Conservation (phyloP, 495 filamentous ascomycete species). For the Talaromyces thailandensis region DNA sequence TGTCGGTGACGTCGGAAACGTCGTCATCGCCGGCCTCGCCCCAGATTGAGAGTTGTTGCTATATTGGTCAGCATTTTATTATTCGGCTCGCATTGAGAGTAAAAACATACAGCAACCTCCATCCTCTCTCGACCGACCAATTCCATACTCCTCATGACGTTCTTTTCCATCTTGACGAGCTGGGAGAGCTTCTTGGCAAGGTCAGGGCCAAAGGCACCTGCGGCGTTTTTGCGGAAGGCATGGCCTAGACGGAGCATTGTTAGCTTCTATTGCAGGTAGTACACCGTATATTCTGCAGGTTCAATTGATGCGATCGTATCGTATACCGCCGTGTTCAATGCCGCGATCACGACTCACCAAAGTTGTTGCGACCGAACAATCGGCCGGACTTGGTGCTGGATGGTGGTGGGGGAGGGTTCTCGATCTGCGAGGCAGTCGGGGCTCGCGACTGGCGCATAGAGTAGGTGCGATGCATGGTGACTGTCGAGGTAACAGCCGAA, state of each 20-base stretch:
- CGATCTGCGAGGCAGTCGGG: conserved; percentile 79
- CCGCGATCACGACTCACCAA: conserved; percentile 53
- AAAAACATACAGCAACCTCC: conserved; percentile 79
- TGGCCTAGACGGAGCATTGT: conserved; percentile 52
- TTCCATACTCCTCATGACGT: conserved; percentile 97
- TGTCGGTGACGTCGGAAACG: conserved; percentile 97
- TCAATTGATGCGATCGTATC: neutral
- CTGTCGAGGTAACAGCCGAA: conserved; percentile 1
- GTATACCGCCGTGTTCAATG: neutral
- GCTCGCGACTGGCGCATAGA: conserved; percentile 95
- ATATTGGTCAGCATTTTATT: conserved; percentile 18
- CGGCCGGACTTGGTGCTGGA: conserved; percentile 85
- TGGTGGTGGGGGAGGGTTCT: conserved; percentile 88
- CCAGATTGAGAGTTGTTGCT: conserved; percentile 99
- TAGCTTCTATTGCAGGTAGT: neutral
- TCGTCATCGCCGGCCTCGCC: conserved; percentile 95
- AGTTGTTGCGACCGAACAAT: conserved; percentile 73
- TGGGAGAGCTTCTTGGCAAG: conserved; percentile 94
- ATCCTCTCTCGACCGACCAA: conserved; percentile 90
- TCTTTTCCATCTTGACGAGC: conserved; percentile 99
- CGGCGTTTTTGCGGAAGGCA: conserved; percentile 82
- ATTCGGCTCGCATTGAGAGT: neutral
- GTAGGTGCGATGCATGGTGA: conserved; percentile 89
- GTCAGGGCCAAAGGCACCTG: conserved; percentile 92
- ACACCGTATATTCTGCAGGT: neutral